Evolutionary conservation across 441 rosid genomes (phyloP), one percentile per base, ranked within the genome.

Genomic region (Lepidium campestre): DNA sequence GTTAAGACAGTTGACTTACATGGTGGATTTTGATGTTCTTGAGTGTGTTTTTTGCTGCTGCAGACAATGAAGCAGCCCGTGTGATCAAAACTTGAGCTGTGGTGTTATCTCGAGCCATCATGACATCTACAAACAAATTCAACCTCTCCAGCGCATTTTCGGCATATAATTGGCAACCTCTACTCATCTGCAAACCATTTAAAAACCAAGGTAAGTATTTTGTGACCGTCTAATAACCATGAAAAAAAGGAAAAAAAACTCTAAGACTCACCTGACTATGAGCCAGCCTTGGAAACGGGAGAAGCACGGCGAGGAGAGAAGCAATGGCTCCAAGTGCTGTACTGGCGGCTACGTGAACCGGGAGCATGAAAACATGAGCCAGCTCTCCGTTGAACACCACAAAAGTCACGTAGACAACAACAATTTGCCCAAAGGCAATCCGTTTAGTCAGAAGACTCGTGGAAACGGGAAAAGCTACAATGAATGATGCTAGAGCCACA

Each of bases 401-500:
- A 34, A 83, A 64, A 18, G 83, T 82, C n/a, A 83, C 91, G 34
- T 68, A 88, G 48, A 90, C 79, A 45, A 88, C 83, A 47, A 90
- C 93, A 9, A 79, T 75, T 80, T 90, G 97, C 58, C 97, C 97
- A 48, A 85, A 88, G 36, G 95, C 93, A 56, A 90, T 81, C 70
- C 95, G 79, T 76, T 88, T 88, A 13, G 88, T 75, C 78, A 81
- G 36, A 76, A 90, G 46, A 59, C 80, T 74, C 3, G 85, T 85
- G 35, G 85, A 84, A 65, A 67, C 78, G 1, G 93, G 97, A 64
- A 88, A 68, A 11, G 90, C 95, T 25, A 90, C 88, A 65, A 77
- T 19, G 52, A 90, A 88, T 12, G 88, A 58, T 20, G 62, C 75
- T 25, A 85, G 4, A 3, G 86, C 83, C 69, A 82, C 91, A 0